Evolutionary conservation across 352 stramenopile species (phyloP), one percentile per base, ranked within the genome.

Genomic region (Globisporangium ultimum): DNA sequence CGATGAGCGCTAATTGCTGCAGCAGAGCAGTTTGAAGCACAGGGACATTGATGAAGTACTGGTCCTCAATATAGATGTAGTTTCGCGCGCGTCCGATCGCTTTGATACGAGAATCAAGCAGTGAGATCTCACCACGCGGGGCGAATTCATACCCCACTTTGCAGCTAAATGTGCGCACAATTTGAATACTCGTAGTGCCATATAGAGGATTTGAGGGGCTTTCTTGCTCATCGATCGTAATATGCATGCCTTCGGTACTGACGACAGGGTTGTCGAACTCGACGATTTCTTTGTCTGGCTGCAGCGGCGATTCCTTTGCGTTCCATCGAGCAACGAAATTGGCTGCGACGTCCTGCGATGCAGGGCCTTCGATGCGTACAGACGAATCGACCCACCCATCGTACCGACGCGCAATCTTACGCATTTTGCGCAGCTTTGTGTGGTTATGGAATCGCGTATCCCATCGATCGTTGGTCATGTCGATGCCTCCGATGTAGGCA

Each of bases 1-100:
- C 58, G 40, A 74, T 67, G 9, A 40, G 49, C 10, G 72, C 68
- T 28, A 80, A 45, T 10, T 68, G 59, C 2, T 55, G 58, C 22
- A 78, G 38, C 50, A 80, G 32, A 12, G 66, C 72, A 1, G 36
- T 22, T 13, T 69, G 43, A 6, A 80, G 66, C 40, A 67, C 66
- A 0, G 66, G 66, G 1, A 80, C 64, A 36, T 74, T n/a, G 58
- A 80, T 63, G 55, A 80, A 80, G 53, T 80, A 80, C 61, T 80
- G 72, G 48, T 80, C 72, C 45, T 80, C 72, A 14, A 80, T 57
- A 53, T 74, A 78, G 15, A 80, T 71, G 50, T 63, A 80, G 48
- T 80, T 77, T 22, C 67, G 61, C 1, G 72, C 72, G 17, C 60
- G 41, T 1, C 54, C 58, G 46, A 80, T 75, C 12, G 72, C 72